These are phyloP conservation scores for Acrodontium crateriforme DNA, from an alignment of 2,329 filamentous ascomycete genomes.

Conservation along the genomic window DNA sequence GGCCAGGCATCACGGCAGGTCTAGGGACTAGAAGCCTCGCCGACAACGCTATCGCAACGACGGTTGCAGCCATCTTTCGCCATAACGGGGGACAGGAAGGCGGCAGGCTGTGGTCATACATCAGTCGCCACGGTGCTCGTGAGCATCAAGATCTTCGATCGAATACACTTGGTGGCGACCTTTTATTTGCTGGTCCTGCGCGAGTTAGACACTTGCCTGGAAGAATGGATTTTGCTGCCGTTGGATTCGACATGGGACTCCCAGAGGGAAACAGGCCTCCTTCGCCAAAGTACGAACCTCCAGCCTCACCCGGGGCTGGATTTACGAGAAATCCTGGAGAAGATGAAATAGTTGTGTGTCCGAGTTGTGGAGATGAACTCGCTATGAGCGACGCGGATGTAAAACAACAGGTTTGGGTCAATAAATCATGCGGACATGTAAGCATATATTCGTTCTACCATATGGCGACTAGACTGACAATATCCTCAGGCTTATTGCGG, in stretches of 20 bases:
- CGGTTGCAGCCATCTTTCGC: no score
- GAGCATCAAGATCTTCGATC: no score
- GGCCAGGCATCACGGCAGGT: slow-evolving; percentile 12
- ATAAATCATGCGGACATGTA: slow-evolving; percentile 88
- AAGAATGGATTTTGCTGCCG: slow-evolving; percentile 25
- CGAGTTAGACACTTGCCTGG: slow-evolving; percentile 4
- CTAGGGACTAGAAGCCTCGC: slow-evolving; percentile 11
- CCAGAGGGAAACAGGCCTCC: slow-evolving; percentile 16
- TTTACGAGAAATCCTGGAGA: slow-evolving; percentile 67
- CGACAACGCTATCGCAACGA: no score
- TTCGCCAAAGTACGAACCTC: slow-evolving; percentile 45
- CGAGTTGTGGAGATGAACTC: slow-evolving; percentile 74
- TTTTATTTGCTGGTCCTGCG: no score
- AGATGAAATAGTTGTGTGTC: slow-evolving; percentile 64
- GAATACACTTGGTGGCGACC: no score
- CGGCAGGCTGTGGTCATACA: no score
- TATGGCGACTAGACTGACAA: slow-evolving; percentile 4
- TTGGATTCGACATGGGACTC: slow-evolving; percentile 31
- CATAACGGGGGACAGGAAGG: no score
- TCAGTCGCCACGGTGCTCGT: no score
- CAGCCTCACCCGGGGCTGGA: slow-evolving; percentile 53
- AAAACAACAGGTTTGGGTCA: slow-evolving; percentile 83
- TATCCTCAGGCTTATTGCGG: slow-evolving; percentile 38
- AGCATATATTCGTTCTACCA: slow-evolving; percentile 18
- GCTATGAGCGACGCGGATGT: slow-evolving; percentile 52